Evolutionary conservation across 306 rosid species (phyloP).

Genomic region (Cyclanthera cordifolia): DNA sequence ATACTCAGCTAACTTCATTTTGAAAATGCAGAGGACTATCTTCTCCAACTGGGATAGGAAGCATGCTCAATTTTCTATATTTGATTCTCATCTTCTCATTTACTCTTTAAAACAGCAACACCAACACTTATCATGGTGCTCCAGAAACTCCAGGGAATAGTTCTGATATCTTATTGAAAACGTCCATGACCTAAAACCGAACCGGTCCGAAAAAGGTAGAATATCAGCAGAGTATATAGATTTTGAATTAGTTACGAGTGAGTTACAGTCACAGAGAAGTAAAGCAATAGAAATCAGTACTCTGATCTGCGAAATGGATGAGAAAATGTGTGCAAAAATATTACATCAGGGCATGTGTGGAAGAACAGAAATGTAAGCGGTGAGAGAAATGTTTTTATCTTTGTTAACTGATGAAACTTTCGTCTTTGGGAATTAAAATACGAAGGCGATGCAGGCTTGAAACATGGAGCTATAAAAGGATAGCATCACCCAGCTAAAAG

Average conservation of each 20-base stretch:
- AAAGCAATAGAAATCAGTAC: background rate
- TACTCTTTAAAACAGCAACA: background rate
- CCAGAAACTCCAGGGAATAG: constrained; percentile 87
- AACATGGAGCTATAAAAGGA: background rate
- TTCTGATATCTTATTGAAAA: constrained; percentile 83
- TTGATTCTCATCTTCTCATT: background rate
- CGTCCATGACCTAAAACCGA: constrained; percentile 68
- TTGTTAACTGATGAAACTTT: background rate
- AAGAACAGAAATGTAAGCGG: background rate
- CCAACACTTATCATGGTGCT: constrained; percentile 37
- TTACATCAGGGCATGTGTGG: background rate
- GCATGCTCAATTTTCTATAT: constrained; percentile 4
- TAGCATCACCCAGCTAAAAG: background rate
- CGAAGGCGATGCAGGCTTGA: background rate
- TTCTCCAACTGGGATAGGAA: background rate
- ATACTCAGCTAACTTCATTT: background rate
- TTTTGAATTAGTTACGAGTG: background rate
- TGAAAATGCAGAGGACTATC: background rate
- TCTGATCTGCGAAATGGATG: background rate
- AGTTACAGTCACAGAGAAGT: background rate
- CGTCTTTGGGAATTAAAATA: background rate
- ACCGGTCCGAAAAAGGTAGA: background rate
- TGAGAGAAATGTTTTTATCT: background rate
- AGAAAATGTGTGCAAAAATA: background rate
- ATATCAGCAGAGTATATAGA: background rate